Base-by-base conservation (phyloP, 1,284 basidiomycete genomes). In the Malassezia sp. region DNA sequence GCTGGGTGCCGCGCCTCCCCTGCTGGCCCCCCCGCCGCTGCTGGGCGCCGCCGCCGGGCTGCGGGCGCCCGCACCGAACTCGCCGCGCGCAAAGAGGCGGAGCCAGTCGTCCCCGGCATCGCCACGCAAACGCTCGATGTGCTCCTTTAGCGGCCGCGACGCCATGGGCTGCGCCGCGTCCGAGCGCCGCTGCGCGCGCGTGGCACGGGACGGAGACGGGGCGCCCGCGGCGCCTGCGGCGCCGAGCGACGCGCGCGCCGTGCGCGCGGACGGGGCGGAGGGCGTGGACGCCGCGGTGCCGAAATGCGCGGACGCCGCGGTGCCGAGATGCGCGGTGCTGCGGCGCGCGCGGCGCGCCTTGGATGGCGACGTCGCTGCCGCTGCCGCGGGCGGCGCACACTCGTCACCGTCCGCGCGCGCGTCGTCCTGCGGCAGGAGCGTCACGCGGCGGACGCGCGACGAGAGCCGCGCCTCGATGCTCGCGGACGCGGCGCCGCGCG, bases 51-150 rank as follows among this genome's bases (percentile, higher is more conserved):
- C n/a, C n/a, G n/a, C n/a, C n/a, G n/a, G n/a, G n/a, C n/a, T n/a
- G n/a, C n/a, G n/a, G n/a, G n/a, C n/a, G n/a, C n/a, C n/a, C n/a
- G n/a, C n/a, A n/a, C n/a, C n/a, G n/a, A 20, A 34, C 11, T 28
- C 51, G 4, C 49, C 51, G 5, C 51, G 27, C 1, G 59, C 55
- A 11, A 63, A 30, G 2, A 60, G 35, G 3, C 64, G 51, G 17
- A 70, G 41, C 67, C 67, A 70, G 31, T 70, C 65, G 36, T 70
- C 67, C 14, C 67, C 67, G 6, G 62, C 58, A 29, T 61, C 59
- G 21, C 49, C 50, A 31, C 61, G 63, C 32, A 70, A 48, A 33
- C 55, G 56, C 39, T 70, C 65, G 31, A 70, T 70, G 7, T 58
- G 49, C 26, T 52, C 30, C 1, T 62, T 52, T 15, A 59, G 53